Evolutionary conservation across 176 grass and related monocot genomes (phyloP).

Genomic region (Saccharum spontaneum): DNA sequence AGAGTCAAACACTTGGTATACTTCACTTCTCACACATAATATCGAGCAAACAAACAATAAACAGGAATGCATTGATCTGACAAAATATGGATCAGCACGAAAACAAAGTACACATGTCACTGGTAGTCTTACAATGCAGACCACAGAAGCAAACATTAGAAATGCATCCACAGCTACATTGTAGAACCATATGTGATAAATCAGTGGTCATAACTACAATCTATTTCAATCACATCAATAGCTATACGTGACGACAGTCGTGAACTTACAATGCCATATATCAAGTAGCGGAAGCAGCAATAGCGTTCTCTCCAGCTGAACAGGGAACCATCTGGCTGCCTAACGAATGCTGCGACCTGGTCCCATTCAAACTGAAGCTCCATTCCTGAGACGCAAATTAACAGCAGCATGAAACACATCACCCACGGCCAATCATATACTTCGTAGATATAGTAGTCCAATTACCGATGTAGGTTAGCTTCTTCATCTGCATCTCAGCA

Average conservation of each 20-base stretch:
- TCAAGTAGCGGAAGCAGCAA: constrained; percentile 75
- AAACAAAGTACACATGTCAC: background rate
- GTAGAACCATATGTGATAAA: background rate
- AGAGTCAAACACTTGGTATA: background rate
- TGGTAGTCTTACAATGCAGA: background rate
- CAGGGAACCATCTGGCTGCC: constrained; percentile 82
- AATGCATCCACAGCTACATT: background rate
- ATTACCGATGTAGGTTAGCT: constrained; percentile 87
- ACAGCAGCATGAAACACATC: background rate
- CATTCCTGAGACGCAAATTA: constrained; percentile 58
- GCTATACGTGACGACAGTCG: background rate
- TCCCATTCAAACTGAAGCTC: constrained; percentile 97
- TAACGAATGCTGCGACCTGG: constrained; percentile 82
- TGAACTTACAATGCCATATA: constrained; percentile 79
- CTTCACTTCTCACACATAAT: background rate
- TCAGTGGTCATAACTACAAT: background rate
- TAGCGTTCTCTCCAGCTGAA: constrained; percentile 95
- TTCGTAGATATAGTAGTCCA: background rate
- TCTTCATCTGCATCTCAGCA: constrained; percentile 85
- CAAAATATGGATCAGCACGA: background rate
- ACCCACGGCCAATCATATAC: background rate
- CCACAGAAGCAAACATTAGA: background rate
- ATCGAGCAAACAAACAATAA: background rate
- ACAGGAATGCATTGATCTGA: background rate
- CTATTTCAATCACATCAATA: background rate